Conservation (phyloP, 176 grass and related monocot species). For the Puya raimondii region DNA sequence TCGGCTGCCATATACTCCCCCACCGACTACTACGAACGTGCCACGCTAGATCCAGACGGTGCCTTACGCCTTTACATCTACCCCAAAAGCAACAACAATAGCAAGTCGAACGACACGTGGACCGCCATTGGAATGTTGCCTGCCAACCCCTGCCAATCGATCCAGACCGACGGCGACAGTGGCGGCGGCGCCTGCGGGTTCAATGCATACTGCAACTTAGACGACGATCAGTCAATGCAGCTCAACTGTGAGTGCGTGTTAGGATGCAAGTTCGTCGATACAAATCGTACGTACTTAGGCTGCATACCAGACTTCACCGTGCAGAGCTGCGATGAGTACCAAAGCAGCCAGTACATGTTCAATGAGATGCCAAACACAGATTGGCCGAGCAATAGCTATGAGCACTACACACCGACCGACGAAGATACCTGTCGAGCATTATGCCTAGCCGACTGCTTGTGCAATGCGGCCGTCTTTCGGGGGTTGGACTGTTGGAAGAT, state of each 20-base stretch:
- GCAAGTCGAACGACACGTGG: too few relatives aligned
- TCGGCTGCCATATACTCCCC: not conserved
- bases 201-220: too few relatives aligned
- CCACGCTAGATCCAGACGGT: constrained; percentile 34
- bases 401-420: not conserved
- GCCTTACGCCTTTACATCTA: constrained; percentile 27
- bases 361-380: not conserved
- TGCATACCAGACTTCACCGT: not conserved
- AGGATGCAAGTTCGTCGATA: too few relatives aligned
- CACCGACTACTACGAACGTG: constrained; percentile 14
- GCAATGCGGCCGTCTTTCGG: not conserved
- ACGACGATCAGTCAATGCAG: too few relatives aligned
- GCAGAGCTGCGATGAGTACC: not conserved
- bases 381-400: not conserved
- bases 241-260: too few relatives aligned
- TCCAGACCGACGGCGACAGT: too few relatives aligned
- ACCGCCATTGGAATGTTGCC: too few relatives aligned
- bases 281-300: not conserved
- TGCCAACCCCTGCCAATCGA: too few relatives aligned
- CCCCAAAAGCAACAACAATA: constrained; percentile 5
- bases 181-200: too few relatives aligned
- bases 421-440: not conserved
- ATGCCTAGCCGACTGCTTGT: constrained; percentile 21
- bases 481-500: constrained; percentile 4
- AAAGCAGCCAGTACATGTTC: not conserved